These are phyloP conservation scores for Blastobotrys persicus DNA, from an alignment of 1,139 yeast genomes.

Conservation along the genomic window DNA sequence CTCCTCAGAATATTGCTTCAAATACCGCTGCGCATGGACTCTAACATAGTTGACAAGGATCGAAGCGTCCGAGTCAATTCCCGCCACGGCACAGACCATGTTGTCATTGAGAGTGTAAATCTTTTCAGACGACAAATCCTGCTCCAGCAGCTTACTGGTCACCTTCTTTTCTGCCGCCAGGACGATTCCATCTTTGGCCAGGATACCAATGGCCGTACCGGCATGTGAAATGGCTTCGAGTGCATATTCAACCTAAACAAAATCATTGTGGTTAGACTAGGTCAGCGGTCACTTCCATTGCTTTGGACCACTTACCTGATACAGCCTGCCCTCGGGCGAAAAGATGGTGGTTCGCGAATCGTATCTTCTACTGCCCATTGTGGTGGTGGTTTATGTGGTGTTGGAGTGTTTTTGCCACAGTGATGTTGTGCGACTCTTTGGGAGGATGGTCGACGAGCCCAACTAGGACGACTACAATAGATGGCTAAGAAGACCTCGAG, in stretches of 20 bases:
- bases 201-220: conserved; percentile 94
- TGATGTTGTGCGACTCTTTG: conserved; percentile 6
- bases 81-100: conserved; percentile 94
- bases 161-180: conserved; percentile 96
- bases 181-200: conserved; percentile 90
- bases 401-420: neutral
- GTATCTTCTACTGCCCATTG: conserved; percentile 78
- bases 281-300: neutral
- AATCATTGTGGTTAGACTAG: neutral
- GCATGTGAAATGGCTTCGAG: conserved; percentile 97
- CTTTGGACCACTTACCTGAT: conserved; percentile 54
- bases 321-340: conserved; percentile 97
- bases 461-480: conserved; percentile 32
- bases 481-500: conserved; percentile 4
- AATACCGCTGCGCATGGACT: conserved; percentile 75
- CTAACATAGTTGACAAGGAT: conserved; percentile 89
- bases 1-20: conserved; percentile 83
- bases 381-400: conserved; percentile 12
- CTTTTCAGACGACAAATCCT: conserved; percentile 91
- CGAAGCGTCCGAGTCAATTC: conserved; percentile 96
- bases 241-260: conserved; percentile 76
- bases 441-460: conserved; percentile 24
- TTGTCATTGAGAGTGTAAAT: conserved; percentile 80
- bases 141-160: conserved; percentile 86
- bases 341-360: conserved; percentile 98